Evolutionary conservation across 2,329 filamentous ascomycete genomes (phyloP), one percentile per base, ranked within the genome.

Genomic region (Pseudopyrenochaeta lycopersici): DNA sequence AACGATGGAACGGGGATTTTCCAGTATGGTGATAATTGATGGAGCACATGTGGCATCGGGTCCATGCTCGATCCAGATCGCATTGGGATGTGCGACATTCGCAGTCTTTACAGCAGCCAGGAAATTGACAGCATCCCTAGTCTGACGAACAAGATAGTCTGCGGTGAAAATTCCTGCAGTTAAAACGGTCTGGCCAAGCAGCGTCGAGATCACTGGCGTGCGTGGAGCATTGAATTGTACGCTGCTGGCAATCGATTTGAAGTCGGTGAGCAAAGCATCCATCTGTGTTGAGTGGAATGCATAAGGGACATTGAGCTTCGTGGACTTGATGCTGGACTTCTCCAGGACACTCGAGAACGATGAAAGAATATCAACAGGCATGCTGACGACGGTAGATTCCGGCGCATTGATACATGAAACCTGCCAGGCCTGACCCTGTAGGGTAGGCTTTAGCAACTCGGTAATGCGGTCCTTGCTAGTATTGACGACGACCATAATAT

Each of bases 21-120:
- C n/a, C n/a, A 61, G 42, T 20, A 67, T 75, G 4, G 70, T 71
- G 52, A 78, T 81, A 35, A 82, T 73, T 12, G 55, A 45, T 1
- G 15, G 18, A 4, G 20, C 18, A 29, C 56, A 55, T 12, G 82
- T 72, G 0, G 81, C 77, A 52, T 82, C 77, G 2, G 81, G 80
- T 6, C 82, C 82, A 51, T 84, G 72, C 52, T 81, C 78, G 30
- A 81, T 54, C 68, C 71, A 78, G 18, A 77, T 77, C 31, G 71
- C 64, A 4, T 74, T 69, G 39, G 64, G 9, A 17, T 30, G 31
- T 9, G n/a, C 30, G 9, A 36, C 17, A n/a, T n/a, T n/a, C n/a
- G n/a, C n/a, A n/a, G n/a, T n/a, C n/a, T 20, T 32, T 2, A 32
- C 56, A 23, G 76, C 79, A 40, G 66, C 74, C 4, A 77, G 63